A percentile compares a stretch with the other conserved stretches of the same genome.
Conservation (phyloP, 352 stramenopile species). For the Globisporangium middletonii region DNA sequence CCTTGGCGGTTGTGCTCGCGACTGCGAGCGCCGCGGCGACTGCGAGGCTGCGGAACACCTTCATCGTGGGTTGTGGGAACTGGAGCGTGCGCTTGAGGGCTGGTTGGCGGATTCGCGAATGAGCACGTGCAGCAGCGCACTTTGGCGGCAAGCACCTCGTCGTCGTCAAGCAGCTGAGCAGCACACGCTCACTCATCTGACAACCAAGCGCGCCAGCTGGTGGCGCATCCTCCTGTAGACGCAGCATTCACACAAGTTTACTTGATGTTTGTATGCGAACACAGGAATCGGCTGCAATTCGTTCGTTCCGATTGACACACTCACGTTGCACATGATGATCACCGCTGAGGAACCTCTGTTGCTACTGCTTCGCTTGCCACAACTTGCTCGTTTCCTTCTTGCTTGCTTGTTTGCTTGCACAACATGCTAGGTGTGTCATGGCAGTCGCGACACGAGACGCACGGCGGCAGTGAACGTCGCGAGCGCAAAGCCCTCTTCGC, state of each 20-base stretch:
- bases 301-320: no score
- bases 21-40: conserved; percentile 21
- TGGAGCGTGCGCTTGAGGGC: not conserved
- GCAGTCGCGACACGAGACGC: conserved; percentile 27
- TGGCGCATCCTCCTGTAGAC: not conserved
- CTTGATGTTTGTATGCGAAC: not conserved
- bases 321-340: no score
- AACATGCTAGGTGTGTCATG: no score
- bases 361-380: not conserved
- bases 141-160: not conserved
- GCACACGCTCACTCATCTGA: not conserved
- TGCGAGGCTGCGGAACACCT: conserved; percentile 36
- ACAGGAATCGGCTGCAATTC: not conserved
- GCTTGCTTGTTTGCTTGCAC: no score
- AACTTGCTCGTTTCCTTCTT: no score
- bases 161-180: no score
- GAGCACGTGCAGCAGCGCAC: not conserved
- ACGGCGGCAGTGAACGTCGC: conserved; percentile 42
- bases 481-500: conserved; percentile 47
- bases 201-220: not conserved
- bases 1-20: conserved; percentile 7
- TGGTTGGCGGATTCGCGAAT: not conserved
- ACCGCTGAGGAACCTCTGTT: no score
- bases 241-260: not conserved
- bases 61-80: conserved; percentile 10